Evolutionary conservation across 495 filamentous ascomycete genomes (phyloP), one percentile per base, ranked within the genome.

Genomic region (Podospora appendiculata): DNA sequence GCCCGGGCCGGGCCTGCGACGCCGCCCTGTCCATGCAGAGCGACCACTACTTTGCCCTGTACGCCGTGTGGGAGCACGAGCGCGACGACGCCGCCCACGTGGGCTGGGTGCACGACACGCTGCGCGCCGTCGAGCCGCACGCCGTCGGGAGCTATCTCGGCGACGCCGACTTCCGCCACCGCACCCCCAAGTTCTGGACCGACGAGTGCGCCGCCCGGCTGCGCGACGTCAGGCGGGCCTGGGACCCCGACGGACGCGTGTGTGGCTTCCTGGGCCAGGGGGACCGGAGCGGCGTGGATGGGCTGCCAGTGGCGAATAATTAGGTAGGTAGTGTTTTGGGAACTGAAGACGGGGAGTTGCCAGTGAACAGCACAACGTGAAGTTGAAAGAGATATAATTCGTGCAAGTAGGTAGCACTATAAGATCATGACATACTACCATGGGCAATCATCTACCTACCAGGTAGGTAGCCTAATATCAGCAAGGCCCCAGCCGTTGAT

Each of bases 1-100:
- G 25, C 25, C 25, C n/a, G n/a, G n/a, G n/a, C n/a, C n/a, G n/a
- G n/a, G n/a, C n/a, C n/a, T n/a, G 33, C 25, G 25, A 2, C 25
- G 25, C 25, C 25, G 74, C 77, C 1, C 52, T 79, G 3, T 72
- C 65, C 13, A 65, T 80, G 67, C 76, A 77, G 33, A 68, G 65
- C 6, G 77, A 79, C 46, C 77, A 82, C 56, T 82, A 80, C 47
- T 71, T 82, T 50, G 71, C 77, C 0, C 35, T 79, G 6, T 80
- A 80, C 49, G 64, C 70, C 0, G 63, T 80, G 0, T 80, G 76
- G 76, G 72, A 77, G 35, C 58, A 73, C 13, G 63, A 62, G 6
- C 38, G 59, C 6, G 74, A 79, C 32, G 77, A 79, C 52, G 50
- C 35, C 1, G 51, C 57, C 6, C 76, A 70, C 54, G 56, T 58